Conservation (phyloP, 352 stramenopile species). For the Pythium utonaiense region DNA sequence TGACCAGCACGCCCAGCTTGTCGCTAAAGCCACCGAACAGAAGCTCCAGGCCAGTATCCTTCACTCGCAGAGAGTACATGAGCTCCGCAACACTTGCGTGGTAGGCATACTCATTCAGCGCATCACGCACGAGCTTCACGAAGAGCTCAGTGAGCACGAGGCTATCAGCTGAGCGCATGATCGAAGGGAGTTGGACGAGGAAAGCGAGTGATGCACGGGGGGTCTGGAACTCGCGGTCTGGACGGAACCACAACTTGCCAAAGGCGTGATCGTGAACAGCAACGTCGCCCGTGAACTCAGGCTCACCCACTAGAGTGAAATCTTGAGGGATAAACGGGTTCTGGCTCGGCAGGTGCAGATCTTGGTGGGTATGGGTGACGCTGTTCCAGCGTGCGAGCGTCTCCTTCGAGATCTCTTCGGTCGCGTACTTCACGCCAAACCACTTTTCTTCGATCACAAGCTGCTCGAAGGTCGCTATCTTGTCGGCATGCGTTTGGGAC, state of each 20-base stretch:
- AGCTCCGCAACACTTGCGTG: constrained; percentile 25
- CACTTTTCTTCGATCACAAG: constrained; percentile 49
- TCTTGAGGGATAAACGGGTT: constrained; percentile 33
- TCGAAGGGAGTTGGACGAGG: constrained; percentile 30
- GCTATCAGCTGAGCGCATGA: constrained; percentile 29
- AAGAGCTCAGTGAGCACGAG: constrained; percentile 40
- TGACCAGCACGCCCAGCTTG: constrained; percentile 38
- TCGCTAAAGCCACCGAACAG: constrained; percentile 43
- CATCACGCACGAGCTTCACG: constrained; percentile 34
- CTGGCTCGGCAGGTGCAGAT: constrained; percentile 32
- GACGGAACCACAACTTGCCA: constrained; percentile 45
- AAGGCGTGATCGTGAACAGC: constrained; percentile 24
- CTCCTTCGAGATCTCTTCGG: constrained; percentile 24
- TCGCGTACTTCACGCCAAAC: constrained; percentile 42
- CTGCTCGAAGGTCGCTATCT: no score
- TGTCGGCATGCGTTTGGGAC: constrained; percentile 26
- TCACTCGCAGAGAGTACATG: constrained; percentile 34
- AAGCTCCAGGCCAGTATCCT: constrained; percentile 40
- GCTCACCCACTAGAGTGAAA: constrained; percentile 30
- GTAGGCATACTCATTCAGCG: constrained; percentile 38
- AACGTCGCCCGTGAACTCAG: no score
- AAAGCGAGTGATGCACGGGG: constrained; percentile 65
- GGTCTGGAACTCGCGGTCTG: constrained; percentile 56
- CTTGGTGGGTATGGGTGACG: constrained; percentile 26
- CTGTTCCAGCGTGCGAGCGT: constrained; percentile 28